Percentiles rank a stretch among this genome's conserved stretches.
phyloP scores from a whole-genome alignment of 2,329 filamentous ascomycete species.

The Colletotrichum gloeosporioides region DNA sequence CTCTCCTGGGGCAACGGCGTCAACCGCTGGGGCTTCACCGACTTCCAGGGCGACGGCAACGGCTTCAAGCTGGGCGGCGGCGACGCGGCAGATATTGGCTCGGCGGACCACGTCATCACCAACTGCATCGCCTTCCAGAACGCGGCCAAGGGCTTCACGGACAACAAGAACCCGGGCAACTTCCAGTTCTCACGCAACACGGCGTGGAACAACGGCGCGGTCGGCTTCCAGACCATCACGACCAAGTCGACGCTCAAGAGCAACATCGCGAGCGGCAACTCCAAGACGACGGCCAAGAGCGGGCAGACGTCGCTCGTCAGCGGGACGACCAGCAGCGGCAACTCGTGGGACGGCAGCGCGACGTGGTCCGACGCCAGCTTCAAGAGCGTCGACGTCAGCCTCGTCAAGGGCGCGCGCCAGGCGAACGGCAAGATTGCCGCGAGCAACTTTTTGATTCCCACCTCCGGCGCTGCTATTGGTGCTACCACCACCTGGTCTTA shows the following conservation, averaged over 20 bases:
- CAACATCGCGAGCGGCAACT: constrained; percentile 44
- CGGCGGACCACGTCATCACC: constrained; percentile 47
- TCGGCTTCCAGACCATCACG: constrained; percentile 42
- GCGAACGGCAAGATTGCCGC: constrained; percentile 42
- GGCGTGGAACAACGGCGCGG: constrained; percentile 49
- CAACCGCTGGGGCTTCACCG: constrained; percentile 47
- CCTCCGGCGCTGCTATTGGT: constrained; percentile 38
- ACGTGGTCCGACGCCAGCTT: constrained; percentile 35
- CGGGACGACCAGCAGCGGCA: constrained; percentile 33
- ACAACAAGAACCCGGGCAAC: constrained; percentile 48
- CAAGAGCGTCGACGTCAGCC: constrained; percentile 36
- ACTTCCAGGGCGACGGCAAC: constrained; percentile 52
- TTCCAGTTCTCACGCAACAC: constrained; percentile 47
- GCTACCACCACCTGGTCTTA: constrained; percentile 36
- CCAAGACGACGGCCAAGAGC: constrained; percentile 20
- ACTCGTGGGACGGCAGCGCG: constrained; percentile 45
- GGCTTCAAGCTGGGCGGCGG: constrained; percentile 52
- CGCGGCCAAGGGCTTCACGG: constrained; percentile 49
- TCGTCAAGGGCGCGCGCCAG: constrained; percentile 41
- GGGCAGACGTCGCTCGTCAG: constrained; percentile 30
- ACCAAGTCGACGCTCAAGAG: constrained; percentile 38
- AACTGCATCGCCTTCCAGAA: constrained; percentile 52
- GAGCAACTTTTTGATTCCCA: constrained; percentile 47
- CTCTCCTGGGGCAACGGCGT: constrained; percentile 52
- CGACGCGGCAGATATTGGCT: constrained; percentile 35